A percentile compares a stretch with the other conserved stretches of the same genome.
phyloP scores from a whole-genome alignment of 495 filamentous ascomycete genomes.

The Tirmania nivea region DNA sequence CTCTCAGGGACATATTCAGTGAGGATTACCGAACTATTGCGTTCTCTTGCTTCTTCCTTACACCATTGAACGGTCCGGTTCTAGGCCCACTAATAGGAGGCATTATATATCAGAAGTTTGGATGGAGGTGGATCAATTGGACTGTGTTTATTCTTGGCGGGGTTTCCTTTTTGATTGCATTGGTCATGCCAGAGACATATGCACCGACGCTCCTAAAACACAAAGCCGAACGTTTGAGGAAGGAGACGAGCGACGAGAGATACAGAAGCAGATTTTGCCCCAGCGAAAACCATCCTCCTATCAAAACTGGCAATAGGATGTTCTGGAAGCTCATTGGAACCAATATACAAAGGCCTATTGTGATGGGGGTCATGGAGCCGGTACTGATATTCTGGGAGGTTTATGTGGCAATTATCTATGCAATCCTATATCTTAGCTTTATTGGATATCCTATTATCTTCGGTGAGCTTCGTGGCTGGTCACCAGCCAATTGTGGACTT shows the following conservation, averaged over 20 bases:
- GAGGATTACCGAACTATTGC: conserved; percentile 48
- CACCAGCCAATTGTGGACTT: conserved; percentile 46
- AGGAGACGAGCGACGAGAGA: conserved; percentile 49
- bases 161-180: conserved; percentile 27
- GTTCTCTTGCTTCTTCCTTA: conserved; percentile 55
- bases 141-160: conserved; percentile 48
- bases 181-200: conserved; percentile 43
- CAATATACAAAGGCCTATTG: conserved; percentile 55
- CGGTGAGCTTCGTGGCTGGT: conserved; percentile 49
- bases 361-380: conserved; percentile 60
- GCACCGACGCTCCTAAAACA: conserved; percentile 46
- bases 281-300: not conserved
- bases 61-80: conserved; percentile 56
- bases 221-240: conserved; percentile 45
- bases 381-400: conserved; percentile 70
- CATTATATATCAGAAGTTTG: conserved; percentile 52
- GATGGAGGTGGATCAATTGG: conserved; percentile 84
- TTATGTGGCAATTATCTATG: conserved; percentile 42
- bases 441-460: conserved; percentile 65
- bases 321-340: conserved; percentile 37
- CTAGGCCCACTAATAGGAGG: conserved; percentile 40
- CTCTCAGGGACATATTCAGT: conserved; percentile 54
- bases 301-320: conserved; percentile 14
- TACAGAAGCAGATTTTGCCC: conserved; percentile 12
- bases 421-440: conserved; percentile 71